These are phyloP conservation scores for Phoma sp. DNA, from an alignment of 2,329 filamentous ascomycete genomes.

Conservation along the genomic window DNA sequence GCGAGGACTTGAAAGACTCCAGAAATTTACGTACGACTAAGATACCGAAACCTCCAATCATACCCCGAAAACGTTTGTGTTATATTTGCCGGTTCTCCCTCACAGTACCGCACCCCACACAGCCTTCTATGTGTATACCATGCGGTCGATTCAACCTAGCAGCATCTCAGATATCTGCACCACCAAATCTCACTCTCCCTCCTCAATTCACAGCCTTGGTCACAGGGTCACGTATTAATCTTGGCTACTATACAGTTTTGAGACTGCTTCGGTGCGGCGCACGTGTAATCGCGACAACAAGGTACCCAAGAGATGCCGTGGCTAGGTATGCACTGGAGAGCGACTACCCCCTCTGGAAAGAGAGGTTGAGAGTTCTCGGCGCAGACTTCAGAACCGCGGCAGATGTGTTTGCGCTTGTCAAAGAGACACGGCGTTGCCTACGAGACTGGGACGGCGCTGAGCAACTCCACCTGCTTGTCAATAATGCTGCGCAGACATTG, in stretches of 20 bases:
- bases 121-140: neutral
- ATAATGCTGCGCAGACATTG: conserved; percentile 25
- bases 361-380: neutral
- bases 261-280: conserved; percentile 21
- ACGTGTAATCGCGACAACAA: conserved; percentile 17
- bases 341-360: neutral
- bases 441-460: conserved; percentile 10
- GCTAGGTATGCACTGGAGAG: conserved; percentile 13
- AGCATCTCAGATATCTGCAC: neutral
- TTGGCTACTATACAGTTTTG: conserved; percentile 20
- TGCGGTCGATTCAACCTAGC: neutral
- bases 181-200: no score
- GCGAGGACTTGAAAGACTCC: no score
- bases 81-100: neutral
- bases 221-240: conserved; percentile 22
- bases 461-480: conserved; percentile 11
- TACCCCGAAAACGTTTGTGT: neutral
- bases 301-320: conserved; percentile 19
- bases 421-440: conserved; percentile 9
- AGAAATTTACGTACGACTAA: no score
- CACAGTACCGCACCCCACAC: neutral
- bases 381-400: neutral
- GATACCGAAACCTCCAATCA: neutral
- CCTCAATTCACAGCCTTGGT: conserved; percentile 17
- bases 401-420: neutral